phyloP scores from a whole-genome alignment of 306 rosid genomes.

The Vigna nakashimae region DNA sequence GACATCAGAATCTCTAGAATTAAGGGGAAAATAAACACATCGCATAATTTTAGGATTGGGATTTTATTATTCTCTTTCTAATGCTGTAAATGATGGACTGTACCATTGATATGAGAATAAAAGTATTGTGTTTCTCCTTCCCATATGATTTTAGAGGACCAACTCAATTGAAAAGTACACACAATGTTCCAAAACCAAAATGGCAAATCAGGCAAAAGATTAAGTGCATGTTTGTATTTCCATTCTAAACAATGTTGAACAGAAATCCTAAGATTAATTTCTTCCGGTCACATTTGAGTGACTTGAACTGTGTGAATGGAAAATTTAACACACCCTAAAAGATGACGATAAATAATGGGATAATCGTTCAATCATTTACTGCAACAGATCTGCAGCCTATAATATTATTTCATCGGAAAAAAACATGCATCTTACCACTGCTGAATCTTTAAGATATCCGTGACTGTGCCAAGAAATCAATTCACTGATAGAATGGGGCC shows the following conservation, averaged over 20 bases:
- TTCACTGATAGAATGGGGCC: conserved; percentile 81
- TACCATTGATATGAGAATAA: background rate
- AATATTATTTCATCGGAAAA: conserved; percentile 23
- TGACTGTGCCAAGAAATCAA: conserved; percentile 75
- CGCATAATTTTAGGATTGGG: no score
- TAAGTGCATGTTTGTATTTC: no score
- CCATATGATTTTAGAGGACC: background rate
- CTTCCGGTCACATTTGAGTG: no score
- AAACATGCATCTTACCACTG: conserved; percentile 62
- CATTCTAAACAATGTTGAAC: no score
- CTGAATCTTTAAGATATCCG: conserved; percentile 78
- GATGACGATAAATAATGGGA: background rate
- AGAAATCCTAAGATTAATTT: no score
- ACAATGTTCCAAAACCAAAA: background rate
- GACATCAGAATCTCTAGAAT: no score
- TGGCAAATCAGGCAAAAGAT: background rate
- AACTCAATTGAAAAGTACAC: conserved; percentile 8
- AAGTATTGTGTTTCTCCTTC: background rate
- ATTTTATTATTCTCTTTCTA: no score
- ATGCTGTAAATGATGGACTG: no score
- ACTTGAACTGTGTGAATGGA: no score
- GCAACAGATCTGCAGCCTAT: conserved; percentile 10
- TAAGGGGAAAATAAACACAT: no score
- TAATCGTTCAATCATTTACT: conserved; percentile 19
- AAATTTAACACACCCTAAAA: background rate